Evolutionary conservation across 805 yeast genomes (phyloP).

Genomic region (Candida chauliodis): DNA sequence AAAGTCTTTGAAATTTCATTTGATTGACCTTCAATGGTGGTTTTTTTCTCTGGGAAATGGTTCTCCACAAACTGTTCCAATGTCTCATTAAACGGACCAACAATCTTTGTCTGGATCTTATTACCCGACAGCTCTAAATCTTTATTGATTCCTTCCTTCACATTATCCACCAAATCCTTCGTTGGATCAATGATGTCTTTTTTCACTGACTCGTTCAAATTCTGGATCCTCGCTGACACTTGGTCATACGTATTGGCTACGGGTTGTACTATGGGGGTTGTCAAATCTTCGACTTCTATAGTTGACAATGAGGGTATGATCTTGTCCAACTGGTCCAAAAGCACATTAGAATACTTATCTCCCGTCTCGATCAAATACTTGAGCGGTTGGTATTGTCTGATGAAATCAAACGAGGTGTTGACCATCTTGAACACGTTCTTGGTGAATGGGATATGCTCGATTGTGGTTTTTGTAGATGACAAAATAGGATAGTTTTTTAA

Average conservation of each 20-base stretch:
- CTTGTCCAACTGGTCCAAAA: conserved; percentile 56
- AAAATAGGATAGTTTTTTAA: conserved; percentile 48
- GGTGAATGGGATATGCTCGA: conserved; percentile 34
- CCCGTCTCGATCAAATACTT: conserved; percentile 51
- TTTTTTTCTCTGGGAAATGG: conserved; percentile 43
- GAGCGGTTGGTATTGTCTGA: conserved; percentile 28
- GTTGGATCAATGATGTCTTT: conserved; percentile 42
- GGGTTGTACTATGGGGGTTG: conserved; percentile 51
- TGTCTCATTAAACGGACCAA: conserved; percentile 57
- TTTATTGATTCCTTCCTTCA: conserved; percentile 36
- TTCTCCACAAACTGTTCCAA: conserved; percentile 43
- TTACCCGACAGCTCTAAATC: not conserved
- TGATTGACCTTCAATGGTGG: conserved; percentile 41
- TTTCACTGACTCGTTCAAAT: conserved; percentile 12
- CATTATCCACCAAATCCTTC: conserved; percentile 42
- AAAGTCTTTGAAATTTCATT: conserved; percentile 59
- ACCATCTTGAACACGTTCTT: conserved; percentile 27
- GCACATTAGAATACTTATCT: conserved; percentile 46
- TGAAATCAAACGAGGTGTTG: conserved; percentile 21
- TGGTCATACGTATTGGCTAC: conserved; percentile 30
- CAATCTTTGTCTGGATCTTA: conserved; percentile 39
- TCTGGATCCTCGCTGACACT: conserved; percentile 9
- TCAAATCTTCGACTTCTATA: conserved; percentile 45
- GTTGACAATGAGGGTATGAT: conserved; percentile 59
- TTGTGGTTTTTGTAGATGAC: conserved; percentile 33